Base-by-base conservation (phyloP, 164 flowering plant genomes). In the Malania oleifera region DNA sequence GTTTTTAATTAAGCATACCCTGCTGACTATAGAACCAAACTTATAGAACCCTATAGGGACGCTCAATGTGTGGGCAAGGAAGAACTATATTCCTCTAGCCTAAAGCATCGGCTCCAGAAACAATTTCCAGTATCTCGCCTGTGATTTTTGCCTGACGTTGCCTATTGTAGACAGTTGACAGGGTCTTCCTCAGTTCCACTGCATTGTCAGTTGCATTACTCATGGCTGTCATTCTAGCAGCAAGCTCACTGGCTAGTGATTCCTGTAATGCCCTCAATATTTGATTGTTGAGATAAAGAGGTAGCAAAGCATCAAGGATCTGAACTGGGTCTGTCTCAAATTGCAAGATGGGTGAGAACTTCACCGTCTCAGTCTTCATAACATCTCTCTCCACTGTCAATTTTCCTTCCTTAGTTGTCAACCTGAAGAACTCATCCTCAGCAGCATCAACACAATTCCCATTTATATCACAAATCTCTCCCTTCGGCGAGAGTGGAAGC, bases 321-420 rank as follows among this genome's bases (percentile, higher is more conserved):
- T 89, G 96, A 67, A 72, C 95, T 13, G 98, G 98, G 76, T 92
- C 95, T 63, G 89, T 96, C 72, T 92, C 98, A 61, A 89, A 92
- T 65, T 83, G 70, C 85, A 85, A 46, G 39, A 80, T 71, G 0
- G 89, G 83, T 17, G 75, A 70, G 41, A 77, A 66, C 14, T 58
- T 80, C 7, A 20, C 66, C 23, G 54, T 73, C 29, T 71, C 69
- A 0, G 56, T 56, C 59, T 54, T 57, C 39, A 78, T 62, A 1
- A 10, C 56, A 19, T 81, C 95, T 43, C 87, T 78, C 74, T 82
- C 87, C 11, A 91, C 82, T 15, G 68, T 67, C 74, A 91, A 66
- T 57, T 87, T 89, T 70, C 98, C 96, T 64, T 69, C 85, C 61
- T 77, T 85, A 0, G 85, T 83, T 0, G 92, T 87, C 71, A 91